A percentile compares a stretch with the other conserved stretches of the same genome.
These are phyloP conservation scores for Prunus yedoensis DNA, from an alignment of 331 rosid genomes.

Conservation along the genomic window DNA sequence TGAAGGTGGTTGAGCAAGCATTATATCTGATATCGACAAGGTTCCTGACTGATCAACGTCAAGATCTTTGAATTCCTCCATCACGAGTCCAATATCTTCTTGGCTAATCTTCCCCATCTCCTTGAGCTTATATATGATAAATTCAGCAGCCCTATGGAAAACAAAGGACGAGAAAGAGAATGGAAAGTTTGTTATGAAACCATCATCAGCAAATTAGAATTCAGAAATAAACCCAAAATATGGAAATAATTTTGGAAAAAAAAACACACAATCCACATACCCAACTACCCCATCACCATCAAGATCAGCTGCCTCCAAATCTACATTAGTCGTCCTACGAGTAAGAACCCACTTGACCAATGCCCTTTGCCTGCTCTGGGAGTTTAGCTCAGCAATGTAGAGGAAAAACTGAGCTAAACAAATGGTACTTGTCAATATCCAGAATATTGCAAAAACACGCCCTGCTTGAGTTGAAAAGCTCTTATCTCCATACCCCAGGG, in stretches of 20 bases:
- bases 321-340: slow-evolving; percentile 49
- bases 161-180: neutral
- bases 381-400: slow-evolving; percentile 67
- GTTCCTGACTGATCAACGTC: slow-evolving; percentile 94
- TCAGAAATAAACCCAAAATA: slow-evolving; percentile 9
- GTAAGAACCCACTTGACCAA: slow-evolving; percentile 66
- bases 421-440: slow-evolving; percentile 75
- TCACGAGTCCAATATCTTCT: slow-evolving; percentile 67
- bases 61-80: slow-evolving; percentile 82
- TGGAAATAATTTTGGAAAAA: neutral
- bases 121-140: slow-evolving; percentile 68
- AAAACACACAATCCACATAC: slow-evolving; percentile 41
- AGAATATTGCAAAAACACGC: slow-evolving; percentile 74
- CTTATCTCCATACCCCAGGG: slow-evolving; percentile 74
- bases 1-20: slow-evolving; percentile 60
- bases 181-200: neutral
- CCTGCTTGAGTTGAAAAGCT: slow-evolving; percentile 80
- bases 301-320: slow-evolving; percentile 92
- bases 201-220: neutral
- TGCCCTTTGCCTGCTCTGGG: slow-evolving; percentile 65
- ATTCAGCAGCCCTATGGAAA: slow-evolving; percentile 65
- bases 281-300: slow-evolving; percentile 75
- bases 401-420: slow-evolving; percentile 79
- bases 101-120: slow-evolving; percentile 91
- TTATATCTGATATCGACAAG: slow-evolving; percentile 58